Percentiles rank a stretch among this genome's conserved stretches.
Conservation (phyloP, 495 filamentous ascomycete genomes). For the Bacidia rubella region DNA sequence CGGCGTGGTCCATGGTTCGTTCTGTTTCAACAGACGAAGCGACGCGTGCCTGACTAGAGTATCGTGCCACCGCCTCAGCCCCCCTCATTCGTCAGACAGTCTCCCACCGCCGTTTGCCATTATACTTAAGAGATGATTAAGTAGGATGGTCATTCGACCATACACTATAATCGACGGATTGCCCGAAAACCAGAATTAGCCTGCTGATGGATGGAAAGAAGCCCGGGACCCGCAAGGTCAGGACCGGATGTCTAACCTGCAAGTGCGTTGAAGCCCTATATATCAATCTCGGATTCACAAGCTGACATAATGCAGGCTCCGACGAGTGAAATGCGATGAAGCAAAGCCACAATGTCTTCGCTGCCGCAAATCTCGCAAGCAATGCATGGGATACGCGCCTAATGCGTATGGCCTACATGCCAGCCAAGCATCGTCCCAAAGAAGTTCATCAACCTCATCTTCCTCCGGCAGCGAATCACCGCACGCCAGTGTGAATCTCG, state of each 20-base stretch:
- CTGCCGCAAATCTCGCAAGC: slow-evolving; percentile 35
- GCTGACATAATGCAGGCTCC: slow-evolving; percentile 19
- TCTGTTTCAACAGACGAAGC: background rate
- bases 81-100: background rate
- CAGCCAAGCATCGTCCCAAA: background rate
- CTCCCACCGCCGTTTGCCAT: background rate
- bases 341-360: slow-evolving; percentile 39
- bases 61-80: background rate
- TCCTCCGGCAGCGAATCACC: background rate
- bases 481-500: background rate
- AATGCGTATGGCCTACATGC: background rate
- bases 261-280: slow-evolving; percentile 13
- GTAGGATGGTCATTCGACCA: too few species aligned
- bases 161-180: too few species aligned
- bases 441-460: background rate
- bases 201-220: too few species aligned
- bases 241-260: slow-evolving; percentile 41
- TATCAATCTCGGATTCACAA: too few species aligned
- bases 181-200: too few species aligned
- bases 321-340: slow-evolving; percentile 55
- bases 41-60: background rate
- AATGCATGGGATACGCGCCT: slow-evolving; percentile 29
- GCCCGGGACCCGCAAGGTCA: slow-evolving; percentile 20
- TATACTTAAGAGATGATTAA: too few species aligned
- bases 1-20: too few species aligned